Evolutionary conservation across 2,329 filamentous ascomycete genomes (phyloP), one percentile per base, ranked within the genome.

Genomic region (Hypoxylon sp.): DNA sequence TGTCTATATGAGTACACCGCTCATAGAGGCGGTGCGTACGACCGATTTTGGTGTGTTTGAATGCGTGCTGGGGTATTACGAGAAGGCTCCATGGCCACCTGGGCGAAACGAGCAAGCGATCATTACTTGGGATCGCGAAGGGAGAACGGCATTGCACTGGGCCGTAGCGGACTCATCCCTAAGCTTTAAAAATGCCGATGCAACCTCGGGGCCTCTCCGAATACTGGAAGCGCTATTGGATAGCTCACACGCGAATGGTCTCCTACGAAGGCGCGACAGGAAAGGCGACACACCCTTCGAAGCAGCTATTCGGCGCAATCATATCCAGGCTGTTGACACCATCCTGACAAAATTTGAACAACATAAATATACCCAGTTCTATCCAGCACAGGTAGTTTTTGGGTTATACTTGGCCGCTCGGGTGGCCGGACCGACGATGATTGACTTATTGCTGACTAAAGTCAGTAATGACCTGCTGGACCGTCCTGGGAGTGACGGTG

Each of bases 251-350:
- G 59, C 48, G 5, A 59, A 50, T n/a, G 14, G 46, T 10, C 39
- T 67, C 1, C 44, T 69, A 11, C 55, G 31, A 33, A 52, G 42
- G 33, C 51, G 59, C 8, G 51, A 69, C 24, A 48, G 17, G 8
- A 66, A 61, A 26, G 54, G 67, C 1, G 63, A 69, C 14, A 69
- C 59, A 1, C 67, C 67, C 8, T 67, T 69, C 13, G 55, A 63
- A 17, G 59, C 47, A 13, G 63, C 67, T 9, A 60, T 69, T 35
- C 67, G 67, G 9, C 58, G 55, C 3, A 59, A 59, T 22, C 51
- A 67, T 55, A 69, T 67, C 14, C 67, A 69, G 50, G 63, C 67
- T 35, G 59, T 69, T n/a, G 63, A 69, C 13, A 57, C 55, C 8
- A 69, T 69, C 50, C 44, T 69, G 2, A 37, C 22, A 13, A 69